phyloP scores from a whole-genome alignment of 345 rosid genomes.

The Salix brachista region DNA sequence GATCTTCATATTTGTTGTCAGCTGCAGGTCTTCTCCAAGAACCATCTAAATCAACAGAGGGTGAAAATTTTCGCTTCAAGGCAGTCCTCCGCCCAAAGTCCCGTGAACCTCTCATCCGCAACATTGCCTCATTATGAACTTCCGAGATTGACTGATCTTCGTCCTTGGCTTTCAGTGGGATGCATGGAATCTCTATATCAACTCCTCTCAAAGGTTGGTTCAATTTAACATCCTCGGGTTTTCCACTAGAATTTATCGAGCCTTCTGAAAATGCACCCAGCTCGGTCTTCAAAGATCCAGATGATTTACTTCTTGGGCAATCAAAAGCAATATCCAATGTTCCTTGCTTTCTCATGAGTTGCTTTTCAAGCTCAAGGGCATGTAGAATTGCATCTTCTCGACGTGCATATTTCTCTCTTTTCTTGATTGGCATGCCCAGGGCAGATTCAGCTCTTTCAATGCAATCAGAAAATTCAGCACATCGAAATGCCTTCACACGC shows the following conservation, averaged over 20 bases:
- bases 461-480: slow-evolving; percentile 96
- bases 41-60: slow-evolving; percentile 46
- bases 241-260: slow-evolving; percentile 38
- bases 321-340: slow-evolving; percentile 30
- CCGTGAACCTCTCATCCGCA: slow-evolving; percentile 84
- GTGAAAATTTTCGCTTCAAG: slow-evolving; percentile 52
- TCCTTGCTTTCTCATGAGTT: slow-evolving; percentile 54
- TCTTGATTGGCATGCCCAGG: slow-evolving; percentile 69
- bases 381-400: slow-evolving; percentile 98
- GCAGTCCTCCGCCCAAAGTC: slow-evolving; percentile 71
- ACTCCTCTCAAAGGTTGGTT: slow-evolving; percentile 26
- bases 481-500: slow-evolving; percentile 94
- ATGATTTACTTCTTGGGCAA: slow-evolving; percentile 31
- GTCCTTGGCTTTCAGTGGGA: slow-evolving; percentile 27
- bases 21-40: slow-evolving; percentile 40
- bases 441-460: slow-evolving; percentile 85
- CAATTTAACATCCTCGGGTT: slow-evolving; percentile 28
- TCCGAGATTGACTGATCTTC: slow-evolving; percentile 25
- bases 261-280: slow-evolving; percentile 34
- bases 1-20: slow-evolving; percentile 41
- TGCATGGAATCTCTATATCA: slow-evolving; percentile 33
- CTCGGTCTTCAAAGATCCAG: slow-evolving; percentile 40
- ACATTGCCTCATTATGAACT: slow-evolving; percentile 45
- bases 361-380: slow-evolving; percentile 95
- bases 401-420: slow-evolving; percentile 98